Evolutionary conservation across 768 basidiomycete species (phyloP), one percentile per base, ranked within the genome.

Genomic region (Lentinula raphanica): DNA sequence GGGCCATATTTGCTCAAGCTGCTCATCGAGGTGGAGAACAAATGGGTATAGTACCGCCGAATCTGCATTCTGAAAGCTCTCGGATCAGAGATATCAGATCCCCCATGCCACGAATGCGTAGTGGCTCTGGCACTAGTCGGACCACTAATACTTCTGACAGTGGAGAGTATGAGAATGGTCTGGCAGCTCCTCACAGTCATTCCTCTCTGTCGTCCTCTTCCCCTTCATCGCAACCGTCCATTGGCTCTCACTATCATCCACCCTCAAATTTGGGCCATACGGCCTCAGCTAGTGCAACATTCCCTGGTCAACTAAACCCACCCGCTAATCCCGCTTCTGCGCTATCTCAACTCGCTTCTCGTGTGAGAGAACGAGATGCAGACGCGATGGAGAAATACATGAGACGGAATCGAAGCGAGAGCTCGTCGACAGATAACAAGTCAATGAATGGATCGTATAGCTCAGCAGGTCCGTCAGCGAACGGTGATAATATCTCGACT

Each of bases 381-480:
- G 88, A 88, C 67, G 92, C 92, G 36, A 90, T 89, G 78, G 90
- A 92, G 69, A 90, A 92, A 65, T 94, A 92, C 67, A 77, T 91
- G 68, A 78, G 82, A 60, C 82, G 92, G 58, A 90, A 89, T 74
- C 82, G 92, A 58, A 93, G 90, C 67, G 91, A 88, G 50, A 91
- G 90, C 65, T 84, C 86, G 19, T 89, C 88, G 1, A 87, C 87
- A 13, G 88, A 90, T 64, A 83, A 79, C 62, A 83, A 75, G 68
- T 88, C 87, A 6, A 82, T 84, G 66, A 83, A 81, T 66, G 83
- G 81, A 23, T 76, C 76, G 48, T 77, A 70, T 64, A 74, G 80
- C 38, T 80, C 81, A 49, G 76, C 74, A 46, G 82, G 80, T 25
- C 77, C 74, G 27, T 80, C 82, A n/a, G 68, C 73, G 7, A 78